These are phyloP conservation scores for Begonia loranthoides DNA, from an alignment of 306 rosid genomes.

Conservation along the genomic window DNA sequence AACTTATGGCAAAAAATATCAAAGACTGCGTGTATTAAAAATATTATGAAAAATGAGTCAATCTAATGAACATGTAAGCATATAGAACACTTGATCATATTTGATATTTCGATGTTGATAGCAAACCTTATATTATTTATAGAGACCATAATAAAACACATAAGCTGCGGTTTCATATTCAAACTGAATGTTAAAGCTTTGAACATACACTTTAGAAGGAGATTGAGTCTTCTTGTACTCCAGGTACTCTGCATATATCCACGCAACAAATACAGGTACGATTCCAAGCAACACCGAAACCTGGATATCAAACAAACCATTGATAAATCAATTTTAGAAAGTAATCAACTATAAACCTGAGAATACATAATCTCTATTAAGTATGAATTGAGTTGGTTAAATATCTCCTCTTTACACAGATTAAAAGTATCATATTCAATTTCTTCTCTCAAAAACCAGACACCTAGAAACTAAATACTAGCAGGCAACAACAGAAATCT, in stretches of 20 bases:
- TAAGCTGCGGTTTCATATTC: not conserved
- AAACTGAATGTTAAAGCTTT: conserved; percentile 8
- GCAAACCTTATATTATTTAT: too few relatives aligned
- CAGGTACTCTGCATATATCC: conserved; percentile 91
- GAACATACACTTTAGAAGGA: conserved; percentile 75
- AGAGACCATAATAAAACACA: too few relatives aligned
- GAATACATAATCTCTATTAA: not conserved
- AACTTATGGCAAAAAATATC: too few relatives aligned
- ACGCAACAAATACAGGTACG: conserved; percentile 75
- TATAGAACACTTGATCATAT: too few relatives aligned
- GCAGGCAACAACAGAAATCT: too few relatives aligned
- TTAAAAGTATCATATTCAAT: not conserved
- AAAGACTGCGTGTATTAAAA: too few relatives aligned
- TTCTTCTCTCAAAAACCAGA: not conserved
- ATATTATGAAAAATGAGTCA: too few relatives aligned
- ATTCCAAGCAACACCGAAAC: conserved; percentile 82
- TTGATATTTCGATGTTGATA: too few relatives aligned
- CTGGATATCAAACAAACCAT: conserved; percentile 25
- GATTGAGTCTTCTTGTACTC: conserved; percentile 57
- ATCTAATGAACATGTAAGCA: too few relatives aligned
- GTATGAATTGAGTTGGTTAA: not conserved
- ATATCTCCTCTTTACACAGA: not conserved
- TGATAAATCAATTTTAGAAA: not conserved
- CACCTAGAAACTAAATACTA: too few relatives aligned
- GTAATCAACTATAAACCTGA: not conserved